Conservation (phyloP, 2,329 filamentous ascomycete genomes). For the Exophiala oligosperma region DNA sequence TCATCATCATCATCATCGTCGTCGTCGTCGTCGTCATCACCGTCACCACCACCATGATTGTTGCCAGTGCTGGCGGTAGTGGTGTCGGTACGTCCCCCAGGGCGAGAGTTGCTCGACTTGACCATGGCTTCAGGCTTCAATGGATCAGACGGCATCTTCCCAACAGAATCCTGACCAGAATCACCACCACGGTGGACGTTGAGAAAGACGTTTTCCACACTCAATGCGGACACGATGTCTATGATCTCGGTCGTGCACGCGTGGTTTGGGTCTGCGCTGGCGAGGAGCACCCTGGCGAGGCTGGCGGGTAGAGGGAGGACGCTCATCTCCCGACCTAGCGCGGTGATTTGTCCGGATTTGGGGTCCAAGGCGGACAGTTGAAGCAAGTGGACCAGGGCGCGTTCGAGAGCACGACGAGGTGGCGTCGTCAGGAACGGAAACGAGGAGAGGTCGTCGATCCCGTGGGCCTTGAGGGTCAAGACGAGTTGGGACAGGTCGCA, state of each 20-base stretch:
- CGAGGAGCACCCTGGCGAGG: conserved; percentile 78
- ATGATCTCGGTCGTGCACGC: conserved; percentile 80
- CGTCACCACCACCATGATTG: no score
- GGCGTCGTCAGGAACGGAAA: conserved; percentile 88
- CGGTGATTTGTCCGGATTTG: conserved; percentile 71
- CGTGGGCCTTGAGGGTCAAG: conserved; percentile 89
- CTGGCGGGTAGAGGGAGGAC: conserved; percentile 79
- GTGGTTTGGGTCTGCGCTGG: conserved; percentile 68
- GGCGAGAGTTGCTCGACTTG: neutral
- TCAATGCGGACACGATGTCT: conserved; percentile 73
- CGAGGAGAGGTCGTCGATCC: conserved; percentile 74
- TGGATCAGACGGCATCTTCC: neutral
- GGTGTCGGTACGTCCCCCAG: no score
- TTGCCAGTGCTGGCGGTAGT: no score
- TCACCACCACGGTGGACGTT: conserved; percentile 43
- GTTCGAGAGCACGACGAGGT: conserved; percentile 73
- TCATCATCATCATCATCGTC: conserved; percentile 11
- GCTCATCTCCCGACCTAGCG: conserved; percentile 73
- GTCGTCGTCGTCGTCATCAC: conserved; percentile 11
- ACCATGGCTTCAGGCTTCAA: neutral
- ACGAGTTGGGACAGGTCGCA: conserved; percentile 85
- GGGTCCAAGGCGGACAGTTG: conserved; percentile 70
- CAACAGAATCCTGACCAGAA: neutral
- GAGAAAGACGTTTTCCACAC: conserved; percentile 64
- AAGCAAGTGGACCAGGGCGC: conserved; percentile 77